These are phyloP conservation scores for Mercurialis annua DNA, from an alignment of 345 rosid species.

Conservation along the genomic window DNA sequence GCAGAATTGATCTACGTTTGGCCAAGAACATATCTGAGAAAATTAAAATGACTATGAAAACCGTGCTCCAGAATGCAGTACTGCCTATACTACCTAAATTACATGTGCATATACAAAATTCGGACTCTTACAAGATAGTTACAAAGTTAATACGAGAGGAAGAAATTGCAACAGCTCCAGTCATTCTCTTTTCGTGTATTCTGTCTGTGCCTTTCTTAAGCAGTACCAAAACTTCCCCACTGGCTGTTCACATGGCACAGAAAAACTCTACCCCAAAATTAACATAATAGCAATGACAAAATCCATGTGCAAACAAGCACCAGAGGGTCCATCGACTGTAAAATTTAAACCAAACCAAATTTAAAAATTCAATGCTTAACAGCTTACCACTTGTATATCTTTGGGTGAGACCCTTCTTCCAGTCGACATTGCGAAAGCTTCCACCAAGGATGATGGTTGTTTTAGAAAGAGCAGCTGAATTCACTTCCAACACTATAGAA, in stretches of 20 bases:
- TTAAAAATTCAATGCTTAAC: constrained; percentile 11
- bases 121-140: not conserved
- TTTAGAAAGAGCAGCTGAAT: not conserved
- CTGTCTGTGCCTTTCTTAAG: not conserved
- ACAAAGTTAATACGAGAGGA: not conserved
- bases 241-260: not conserved
- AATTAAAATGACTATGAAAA: not conserved
- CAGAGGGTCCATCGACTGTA: not conserved
- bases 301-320: not conserved
- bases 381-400: constrained; percentile 83
- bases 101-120: not conserved
- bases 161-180: not conserved
- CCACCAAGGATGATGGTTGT: not conserved
- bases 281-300: too few relatives aligned
- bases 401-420: constrained; percentile 83
- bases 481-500: not conserved
- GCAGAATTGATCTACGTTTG: not conserved
- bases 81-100: not conserved
- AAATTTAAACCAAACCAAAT: not conserved
- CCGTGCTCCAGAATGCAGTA: not conserved
- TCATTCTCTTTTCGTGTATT: not conserved
- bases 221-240: not conserved
- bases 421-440: constrained; percentile 54
- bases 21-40: not conserved
- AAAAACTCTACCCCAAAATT: not conserved